Conservation (phyloP, 257 asterid genomes). For the Nicotiana knightiana region DNA sequence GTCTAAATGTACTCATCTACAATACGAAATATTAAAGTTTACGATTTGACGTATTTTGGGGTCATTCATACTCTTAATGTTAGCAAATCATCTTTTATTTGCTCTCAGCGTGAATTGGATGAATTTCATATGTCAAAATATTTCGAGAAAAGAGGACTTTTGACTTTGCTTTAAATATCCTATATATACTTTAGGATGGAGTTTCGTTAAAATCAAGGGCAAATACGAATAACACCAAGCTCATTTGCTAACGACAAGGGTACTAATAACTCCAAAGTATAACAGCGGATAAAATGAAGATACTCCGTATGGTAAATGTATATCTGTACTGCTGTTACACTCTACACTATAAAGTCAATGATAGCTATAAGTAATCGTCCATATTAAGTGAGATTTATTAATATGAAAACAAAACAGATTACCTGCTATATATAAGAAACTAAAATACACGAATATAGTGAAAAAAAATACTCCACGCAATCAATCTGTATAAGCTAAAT, state of each 20-base stretch:
- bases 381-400: neutral
- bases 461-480: fast-evolving
- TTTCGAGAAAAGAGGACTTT: neutral
- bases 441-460: neutral
- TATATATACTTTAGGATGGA: neutral
- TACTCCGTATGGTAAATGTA: neutral
- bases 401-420: neutral
- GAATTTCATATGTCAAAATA: neutral
- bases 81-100: neutral
- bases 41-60: neutral
- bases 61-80: neutral
- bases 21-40: neutral
- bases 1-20: neutral
- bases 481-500: neutral
- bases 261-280: neutral
- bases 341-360: neutral
- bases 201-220: neutral
- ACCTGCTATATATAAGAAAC: neutral
- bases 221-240: neutral
- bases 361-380: neutral
- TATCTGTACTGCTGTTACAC: neutral
- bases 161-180: neutral
- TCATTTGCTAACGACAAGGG: neutral
- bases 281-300: neutral
- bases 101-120: neutral